A percentile compares a stretch with the other conserved stretches of the same genome.
Evolutionary conservation across 2,329 filamentous ascomycete genomes (phyloP).

Genomic region (Colletotrichum tanaceti): DNA sequence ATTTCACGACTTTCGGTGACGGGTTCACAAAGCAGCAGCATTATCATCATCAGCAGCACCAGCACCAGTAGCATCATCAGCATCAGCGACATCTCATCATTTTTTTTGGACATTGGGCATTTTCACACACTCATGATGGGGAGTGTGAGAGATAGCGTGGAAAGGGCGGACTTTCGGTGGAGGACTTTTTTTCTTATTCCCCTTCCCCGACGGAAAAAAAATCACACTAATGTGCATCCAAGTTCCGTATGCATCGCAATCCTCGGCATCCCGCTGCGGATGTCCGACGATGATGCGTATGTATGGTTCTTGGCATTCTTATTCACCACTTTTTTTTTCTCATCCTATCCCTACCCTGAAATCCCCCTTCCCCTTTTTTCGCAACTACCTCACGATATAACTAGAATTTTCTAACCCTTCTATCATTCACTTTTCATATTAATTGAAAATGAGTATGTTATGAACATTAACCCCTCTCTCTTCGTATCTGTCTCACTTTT

Average conservation of each 20-base stretch:
- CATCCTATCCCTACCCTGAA: constrained; percentile 19
- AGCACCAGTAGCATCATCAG: constrained; percentile 22
- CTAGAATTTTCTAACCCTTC: constrained; percentile 11
- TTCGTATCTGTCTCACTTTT: not conserved
- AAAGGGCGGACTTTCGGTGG: not conserved
- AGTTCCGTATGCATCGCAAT: not conserved
- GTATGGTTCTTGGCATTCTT: constrained; percentile 18
- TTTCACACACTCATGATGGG: constrained; percentile 13
- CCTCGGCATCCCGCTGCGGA: not conserved
- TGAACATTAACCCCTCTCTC: not conserved
- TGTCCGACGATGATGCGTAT: not conserved
- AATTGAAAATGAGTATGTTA: constrained; percentile 13
- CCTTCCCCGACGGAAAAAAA: not conserved
- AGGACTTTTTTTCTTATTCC: constrained; percentile 3
- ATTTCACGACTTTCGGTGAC: constrained; percentile 22
- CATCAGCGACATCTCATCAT: constrained; percentile 23
- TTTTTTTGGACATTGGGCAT: constrained; percentile 16
- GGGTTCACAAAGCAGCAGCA: constrained; percentile 31
- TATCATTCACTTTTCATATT: not conserved
- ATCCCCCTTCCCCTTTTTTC: not conserved
- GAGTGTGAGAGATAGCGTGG: not conserved
- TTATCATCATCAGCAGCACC: constrained; percentile 22
- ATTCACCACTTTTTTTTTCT: constrained; percentile 5
- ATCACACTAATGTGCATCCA: constrained; percentile 24
- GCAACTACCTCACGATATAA: constrained; percentile 21